Conservation (phyloP, 2,329 filamentous ascomycete species). For the Fusarium veterinarium region DNA sequence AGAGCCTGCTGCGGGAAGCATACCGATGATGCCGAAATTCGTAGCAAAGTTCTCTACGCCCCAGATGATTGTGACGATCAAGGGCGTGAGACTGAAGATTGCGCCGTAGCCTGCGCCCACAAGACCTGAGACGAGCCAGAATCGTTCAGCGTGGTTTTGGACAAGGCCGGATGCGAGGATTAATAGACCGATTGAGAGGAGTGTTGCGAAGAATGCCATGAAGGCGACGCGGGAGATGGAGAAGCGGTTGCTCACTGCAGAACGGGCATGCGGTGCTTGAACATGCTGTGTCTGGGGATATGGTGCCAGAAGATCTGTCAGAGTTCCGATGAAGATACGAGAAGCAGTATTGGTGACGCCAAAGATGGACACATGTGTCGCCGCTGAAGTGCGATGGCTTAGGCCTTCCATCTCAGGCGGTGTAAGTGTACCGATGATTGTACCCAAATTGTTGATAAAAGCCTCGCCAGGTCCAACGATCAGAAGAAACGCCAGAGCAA, state of each 20-base stretch:
- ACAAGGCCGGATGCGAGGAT: conserved; percentile 80
- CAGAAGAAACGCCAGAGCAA: conserved; percentile 90
- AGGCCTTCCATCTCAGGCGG: conserved; percentile 61
- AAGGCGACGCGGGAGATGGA: conserved; percentile 83
- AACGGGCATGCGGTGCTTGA: conserved; percentile 54
- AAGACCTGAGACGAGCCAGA: conserved; percentile 86
- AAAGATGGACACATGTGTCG: conserved; percentile 93
- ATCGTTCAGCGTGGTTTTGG: conserved; percentile 80
- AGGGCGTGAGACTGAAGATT: conserved; percentile 87
- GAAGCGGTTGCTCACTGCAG: conserved; percentile 54
- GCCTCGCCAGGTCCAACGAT: conserved; percentile 96
- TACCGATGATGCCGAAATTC: conserved; percentile 95
- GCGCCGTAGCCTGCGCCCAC: conserved; percentile 94
- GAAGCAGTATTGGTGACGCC: conserved; percentile 91
- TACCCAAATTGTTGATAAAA: conserved; percentile 97
- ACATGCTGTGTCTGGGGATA: conserved; percentile 70
- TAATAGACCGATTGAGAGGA: conserved; percentile 81
- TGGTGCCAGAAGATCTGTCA: conserved; percentile 88
- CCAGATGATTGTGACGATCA: conserved; percentile 97
- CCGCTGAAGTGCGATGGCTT: conserved; percentile 67
- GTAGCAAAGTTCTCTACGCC: conserved; percentile 98
- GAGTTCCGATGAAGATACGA: conserved; percentile 86
- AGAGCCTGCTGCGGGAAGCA: conserved; percentile 88
- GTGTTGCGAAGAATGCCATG: conserved; percentile 77
- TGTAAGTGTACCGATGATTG: conserved; percentile 88